Percentiles rank a stretch among this genome's conserved stretches.
Conservation (phyloP, 176 grass and related monocot genomes). For the Zoysia pacifica region DNA sequence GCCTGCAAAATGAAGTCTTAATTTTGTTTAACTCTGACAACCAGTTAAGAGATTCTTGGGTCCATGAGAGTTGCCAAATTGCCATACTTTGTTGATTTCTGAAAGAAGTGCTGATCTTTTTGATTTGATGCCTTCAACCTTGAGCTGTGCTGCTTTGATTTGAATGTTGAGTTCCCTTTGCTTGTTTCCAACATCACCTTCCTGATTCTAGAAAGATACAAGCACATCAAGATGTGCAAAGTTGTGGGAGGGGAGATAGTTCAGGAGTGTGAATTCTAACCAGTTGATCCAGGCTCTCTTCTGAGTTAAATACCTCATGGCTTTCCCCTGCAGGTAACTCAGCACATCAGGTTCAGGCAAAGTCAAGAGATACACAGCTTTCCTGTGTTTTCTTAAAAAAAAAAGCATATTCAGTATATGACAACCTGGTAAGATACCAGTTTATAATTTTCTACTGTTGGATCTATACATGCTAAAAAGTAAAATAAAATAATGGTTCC, state of each 20-base stretch:
- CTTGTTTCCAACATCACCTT: conserved; percentile 45
- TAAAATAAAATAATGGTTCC: background rate
- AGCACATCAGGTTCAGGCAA: background rate
- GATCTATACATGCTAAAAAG: conserved; percentile 7
- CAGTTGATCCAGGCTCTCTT: conserved; percentile 36
- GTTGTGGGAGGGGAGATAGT: background rate
- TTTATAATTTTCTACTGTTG: background rate
- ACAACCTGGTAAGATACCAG: no score
- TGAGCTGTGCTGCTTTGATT: conserved; percentile 51
- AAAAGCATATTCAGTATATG: no score
- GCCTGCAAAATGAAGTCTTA: conserved; percentile 41
- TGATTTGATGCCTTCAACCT: conserved; percentile 64
- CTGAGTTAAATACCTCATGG: conserved; percentile 16
- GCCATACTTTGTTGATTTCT: conserved; percentile 63
- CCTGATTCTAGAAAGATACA: conserved; percentile 42
- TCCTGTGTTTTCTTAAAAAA: no score
- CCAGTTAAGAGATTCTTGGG: conserved; percentile 19
- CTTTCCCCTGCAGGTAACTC: conserved; percentile 45
- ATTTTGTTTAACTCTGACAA: conserved; percentile 24
- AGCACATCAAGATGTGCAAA: conserved; percentile 10
- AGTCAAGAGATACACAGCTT: no score
- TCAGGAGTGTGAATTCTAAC: conserved; percentile 15
- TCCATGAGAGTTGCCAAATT: conserved; percentile 4
- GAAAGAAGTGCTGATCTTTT: conserved; percentile 48
- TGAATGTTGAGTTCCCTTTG: conserved; percentile 33